Percentiles rank a stretch among this genome's conserved stretches.
Evolutionary conservation across 116 monocot genomes (phyloP).

Genomic region (Dioscorea cayenensis): DNA sequence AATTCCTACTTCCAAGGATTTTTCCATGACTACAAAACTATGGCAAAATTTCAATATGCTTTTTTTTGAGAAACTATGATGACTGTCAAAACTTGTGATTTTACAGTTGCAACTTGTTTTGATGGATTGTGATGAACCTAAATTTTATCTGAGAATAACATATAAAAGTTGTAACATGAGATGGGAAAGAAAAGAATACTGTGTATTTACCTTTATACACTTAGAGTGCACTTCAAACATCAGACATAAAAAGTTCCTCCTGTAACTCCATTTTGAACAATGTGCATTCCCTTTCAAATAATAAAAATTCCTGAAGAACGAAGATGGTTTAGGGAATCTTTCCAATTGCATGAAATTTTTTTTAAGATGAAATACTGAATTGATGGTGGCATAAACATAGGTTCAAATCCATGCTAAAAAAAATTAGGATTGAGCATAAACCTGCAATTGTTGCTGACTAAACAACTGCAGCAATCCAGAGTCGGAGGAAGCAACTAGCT

Average conservation of each 20-base stretch:
- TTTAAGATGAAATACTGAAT: not conserved
- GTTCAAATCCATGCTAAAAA: too few relatives aligned
- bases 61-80: too few relatives aligned
- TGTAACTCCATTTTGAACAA: conserved; percentile 61
- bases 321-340: not conserved
- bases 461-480: conserved; percentile 61
- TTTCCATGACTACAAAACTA: not conserved
- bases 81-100: too few relatives aligned
- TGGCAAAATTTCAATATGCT: not conserved
- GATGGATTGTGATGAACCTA: too few relatives aligned
- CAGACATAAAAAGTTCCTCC: conserved; percentile 39
- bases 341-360: not conserved
- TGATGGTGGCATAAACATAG: too few relatives aligned
- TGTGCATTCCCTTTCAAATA: conserved; percentile 75
- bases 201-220: not conserved
- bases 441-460: conserved; percentile 93
- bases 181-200: not conserved
- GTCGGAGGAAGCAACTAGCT: conserved; percentile 55
- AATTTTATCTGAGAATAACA: too few relatives aligned
- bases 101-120: too few relatives aligned
- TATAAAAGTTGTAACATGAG: too few relatives aligned
- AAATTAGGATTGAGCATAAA: not conserved
- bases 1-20: not conserved
- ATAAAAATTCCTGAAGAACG: conserved; percentile 73
- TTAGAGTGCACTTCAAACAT: not conserved